A percentile compares a stretch with the other conserved stretches of the same genome.
These are phyloP conservation scores for Colletotrichum liriopes DNA, from an alignment of 2,329 filamentous ascomycete species.

Conservation along the genomic window DNA sequence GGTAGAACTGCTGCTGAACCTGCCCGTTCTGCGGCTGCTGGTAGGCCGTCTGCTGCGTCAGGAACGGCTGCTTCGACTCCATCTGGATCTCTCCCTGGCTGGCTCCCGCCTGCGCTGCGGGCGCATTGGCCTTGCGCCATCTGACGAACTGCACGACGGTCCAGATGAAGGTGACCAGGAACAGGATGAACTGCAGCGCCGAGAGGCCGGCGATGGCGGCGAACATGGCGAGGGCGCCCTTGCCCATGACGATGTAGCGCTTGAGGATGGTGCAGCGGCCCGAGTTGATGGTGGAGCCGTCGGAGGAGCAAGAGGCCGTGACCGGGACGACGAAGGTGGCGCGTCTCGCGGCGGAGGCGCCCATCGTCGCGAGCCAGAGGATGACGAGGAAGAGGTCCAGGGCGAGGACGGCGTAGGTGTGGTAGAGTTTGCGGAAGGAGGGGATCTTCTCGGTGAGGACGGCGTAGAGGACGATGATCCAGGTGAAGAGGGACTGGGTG, in stretches of 20 bases:
- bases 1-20: slow-evolving; percentile 18
- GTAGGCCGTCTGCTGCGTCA: slow-evolving; percentile 41
- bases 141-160: slow-evolving; percentile 53
- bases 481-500: slow-evolving; percentile 59
- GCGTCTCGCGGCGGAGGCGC: slow-evolving; percentile 57
- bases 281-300: slow-evolving; percentile 59
- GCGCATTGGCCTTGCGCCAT: slow-evolving; percentile 52
- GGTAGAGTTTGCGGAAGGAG: slow-evolving; percentile 55
- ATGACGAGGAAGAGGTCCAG: slow-evolving; percentile 62
- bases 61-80: slow-evolving; percentile 44
- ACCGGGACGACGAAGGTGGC: slow-evolving; percentile 54
- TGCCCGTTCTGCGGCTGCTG: slow-evolving; percentile 46
- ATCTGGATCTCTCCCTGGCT: slow-evolving; percentile 53
- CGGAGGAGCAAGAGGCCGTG: slow-evolving; percentile 50
- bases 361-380: slow-evolving; percentile 64
- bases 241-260: slow-evolving; percentile 53
- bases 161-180: slow-evolving; percentile 56
- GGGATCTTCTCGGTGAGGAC: slow-evolving; percentile 59
- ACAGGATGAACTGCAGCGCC: slow-evolving; percentile 60
- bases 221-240: slow-evolving; percentile 54
- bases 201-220: slow-evolving; percentile 61
- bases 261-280: slow-evolving; percentile 53
- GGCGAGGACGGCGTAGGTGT: slow-evolving; percentile 61
- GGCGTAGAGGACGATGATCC: slow-evolving; percentile 60
- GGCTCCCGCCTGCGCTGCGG: slow-evolving; percentile 31